A percentile compares a stretch with the other conserved stretches of the same genome.
These are phyloP conservation scores for Alnus rubra DNA, from an alignment of 306 rosid species.

Conservation along the genomic window DNA sequence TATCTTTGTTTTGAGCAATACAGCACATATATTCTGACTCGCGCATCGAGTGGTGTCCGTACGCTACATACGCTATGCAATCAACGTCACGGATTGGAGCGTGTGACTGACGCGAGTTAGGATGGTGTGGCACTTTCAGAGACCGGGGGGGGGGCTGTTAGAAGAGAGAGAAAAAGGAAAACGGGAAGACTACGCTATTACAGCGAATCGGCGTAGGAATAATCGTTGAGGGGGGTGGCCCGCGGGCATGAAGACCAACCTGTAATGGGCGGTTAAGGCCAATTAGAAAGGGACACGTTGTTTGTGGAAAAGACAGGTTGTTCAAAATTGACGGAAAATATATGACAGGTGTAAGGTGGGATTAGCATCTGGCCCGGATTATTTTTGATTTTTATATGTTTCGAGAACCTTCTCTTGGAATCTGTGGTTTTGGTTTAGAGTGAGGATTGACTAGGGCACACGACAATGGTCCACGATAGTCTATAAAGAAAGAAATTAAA, in stretches of 20 bases:
- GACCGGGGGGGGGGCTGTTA: not conserved
- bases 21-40: too few species aligned
- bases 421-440: not conserved
- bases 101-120: not conserved
- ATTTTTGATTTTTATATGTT: not conserved
- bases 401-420: constrained; percentile 34
- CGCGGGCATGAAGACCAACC: not conserved
- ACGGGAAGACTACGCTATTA: constrained; percentile 14
- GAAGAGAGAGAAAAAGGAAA: not conserved
- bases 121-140: not conserved
- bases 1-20: too few species aligned
- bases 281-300: not conserved
- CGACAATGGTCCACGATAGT: not conserved
- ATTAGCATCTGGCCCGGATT: not conserved
- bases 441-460: not conserved
- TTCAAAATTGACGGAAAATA: not conserved
- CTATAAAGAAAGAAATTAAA: not conserved
- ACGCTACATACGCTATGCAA: too few species aligned
- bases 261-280: not conserved
- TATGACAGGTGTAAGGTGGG: constrained; percentile 32
- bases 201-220: not conserved
- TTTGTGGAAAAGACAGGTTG: not conserved
- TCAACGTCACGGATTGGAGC: not conserved
- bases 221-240: not conserved
- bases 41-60: too few species aligned